A percentile compares a stretch with the other conserved stretches of the same genome.
phyloP scores from a whole-genome alignment of 2,329 filamentous ascomycete genomes.

The Clarireedia sp. region DNA sequence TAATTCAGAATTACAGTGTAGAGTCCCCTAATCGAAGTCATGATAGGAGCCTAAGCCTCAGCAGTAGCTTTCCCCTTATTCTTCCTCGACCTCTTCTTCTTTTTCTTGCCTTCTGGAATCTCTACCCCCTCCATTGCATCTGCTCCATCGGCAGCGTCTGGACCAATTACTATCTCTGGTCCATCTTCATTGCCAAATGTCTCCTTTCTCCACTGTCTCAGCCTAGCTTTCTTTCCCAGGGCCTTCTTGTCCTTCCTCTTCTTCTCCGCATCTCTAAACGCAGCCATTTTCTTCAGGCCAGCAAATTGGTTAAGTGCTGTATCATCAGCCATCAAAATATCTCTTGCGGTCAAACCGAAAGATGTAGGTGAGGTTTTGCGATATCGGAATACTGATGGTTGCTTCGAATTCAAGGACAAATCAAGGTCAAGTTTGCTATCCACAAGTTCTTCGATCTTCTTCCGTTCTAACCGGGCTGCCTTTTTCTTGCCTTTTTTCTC shows the following conservation, averaged over 20 bases:
- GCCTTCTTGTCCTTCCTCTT: constrained; percentile 83
- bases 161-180: constrained; percentile 27
- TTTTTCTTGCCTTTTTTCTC: constrained; percentile 54
- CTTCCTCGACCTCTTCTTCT: constrained; percentile 45
- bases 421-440: constrained; percentile 74
- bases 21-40: neutral
- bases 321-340: constrained; percentile 88
- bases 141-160: constrained; percentile 17
- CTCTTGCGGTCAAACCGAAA: constrained; percentile 81
- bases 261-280: constrained; percentile 81
- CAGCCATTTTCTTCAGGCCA: constrained; percentile 88
- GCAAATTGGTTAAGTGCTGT: constrained; percentile 80
- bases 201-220: constrained; percentile 74
- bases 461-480: constrained; percentile 69
- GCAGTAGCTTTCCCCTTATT: constrained; percentile 19
- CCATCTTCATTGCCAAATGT: constrained; percentile 47
- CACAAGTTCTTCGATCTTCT: constrained; percentile 78
- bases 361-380: constrained; percentile 85
- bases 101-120: constrained; percentile 36
- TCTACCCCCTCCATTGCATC: constrained; percentile 24
- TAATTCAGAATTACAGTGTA: constrained; percentile 4
- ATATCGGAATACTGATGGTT: constrained; percentile 66
- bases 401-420: constrained; percentile 45
- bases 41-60: neutral
- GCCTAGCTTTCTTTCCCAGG: constrained; percentile 83